Conservation (phyloP, 2,329 filamentous ascomycete species). For the Verticillium longisporum region DNA sequence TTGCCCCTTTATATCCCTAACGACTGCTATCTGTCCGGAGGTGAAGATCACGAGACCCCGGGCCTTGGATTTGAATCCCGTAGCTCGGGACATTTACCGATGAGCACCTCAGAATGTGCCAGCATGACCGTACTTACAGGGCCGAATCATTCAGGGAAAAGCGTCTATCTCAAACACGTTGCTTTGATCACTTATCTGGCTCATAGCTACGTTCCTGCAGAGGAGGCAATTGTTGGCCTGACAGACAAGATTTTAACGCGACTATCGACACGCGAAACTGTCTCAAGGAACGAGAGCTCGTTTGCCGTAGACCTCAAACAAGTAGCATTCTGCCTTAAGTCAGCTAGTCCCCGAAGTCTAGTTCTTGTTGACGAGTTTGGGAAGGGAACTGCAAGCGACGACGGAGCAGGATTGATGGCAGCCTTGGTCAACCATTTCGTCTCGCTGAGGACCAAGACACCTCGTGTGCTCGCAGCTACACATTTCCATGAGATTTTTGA, state of each 20-base stretch:
- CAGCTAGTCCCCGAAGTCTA: constrained; percentile 70
- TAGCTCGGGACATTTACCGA: neutral
- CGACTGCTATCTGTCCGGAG: constrained; percentile 62
- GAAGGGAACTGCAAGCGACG: constrained; percentile 52
- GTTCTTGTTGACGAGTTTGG: constrained; percentile 91
- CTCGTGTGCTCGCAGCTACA: constrained; percentile 55
- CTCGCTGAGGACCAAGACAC: constrained; percentile 33
- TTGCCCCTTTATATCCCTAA: constrained; percentile 80
- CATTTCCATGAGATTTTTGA: constrained; percentile 71
- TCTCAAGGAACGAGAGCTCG: constrained; percentile 52
- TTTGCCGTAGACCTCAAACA: constrained; percentile 81
- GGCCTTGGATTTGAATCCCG: too few species aligned
- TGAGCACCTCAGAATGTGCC: neutral
- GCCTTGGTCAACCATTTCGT: constrained; percentile 53
- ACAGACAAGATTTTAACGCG: constrained; percentile 91
- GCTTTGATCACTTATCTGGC: constrained; percentile 88
- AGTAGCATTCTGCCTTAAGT: constrained; percentile 66
- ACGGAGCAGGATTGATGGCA: constrained; percentile 52
- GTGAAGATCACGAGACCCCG: constrained; percentile 26
- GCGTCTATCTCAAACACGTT: constrained; percentile 88
- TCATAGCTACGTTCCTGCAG: constrained; percentile 86
- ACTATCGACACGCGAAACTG: constrained; percentile 65
- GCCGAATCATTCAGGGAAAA: constrained; percentile 95
- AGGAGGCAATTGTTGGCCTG: constrained; percentile 68
- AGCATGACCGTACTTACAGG: constrained; percentile 80